Evolutionary conservation across 2,329 filamentous ascomycete genomes (phyloP), one percentile per base, ranked within the genome.

Genomic region (Apiospora koreana): DNA sequence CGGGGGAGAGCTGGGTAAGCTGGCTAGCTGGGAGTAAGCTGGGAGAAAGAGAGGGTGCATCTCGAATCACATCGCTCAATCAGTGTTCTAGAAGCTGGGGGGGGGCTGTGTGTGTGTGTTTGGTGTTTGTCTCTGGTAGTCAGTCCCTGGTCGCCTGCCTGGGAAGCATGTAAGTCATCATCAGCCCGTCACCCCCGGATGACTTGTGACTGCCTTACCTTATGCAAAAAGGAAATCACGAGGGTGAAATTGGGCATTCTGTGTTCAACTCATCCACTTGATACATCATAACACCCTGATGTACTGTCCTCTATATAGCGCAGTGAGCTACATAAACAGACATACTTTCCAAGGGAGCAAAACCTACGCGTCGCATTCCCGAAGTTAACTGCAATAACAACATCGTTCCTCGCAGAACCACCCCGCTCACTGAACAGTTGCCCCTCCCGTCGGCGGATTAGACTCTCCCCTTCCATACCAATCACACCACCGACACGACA

Each of bases 121-220:
- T n/a, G n/a, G 28, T 62, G 54, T 38, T n/a, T 35, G 35, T 35
- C 35, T 35, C 35, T 35, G 4, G 35, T 35, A 38, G 54, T 38
- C 21, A 38, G 54, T 38, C 21, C n/a, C 28, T 23, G 31, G 54
- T 62, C 54, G 54, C 54, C 54, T 62, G 54, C 31, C 54, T n/a
- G 10, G 54, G 21, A 38, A 38, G 25, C 54, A 23, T 62, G 54
- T 62, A 62, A 62, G 54, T 62, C 54, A 62, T 62, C 54, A 62
- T 62, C 54, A 62, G 54, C 54, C 31, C 54, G 54, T 62, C 54
- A 62, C 54, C 54, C 54, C 28, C 54, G 38, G 54, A 35, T 62
- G 54, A 62, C 54, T 38, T 38, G 23, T 12, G 54, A 62, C 54
- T 62, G 31, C 54, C 54, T 62, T 35, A 38, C 54, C 54, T 38